phyloP scores from a whole-genome alignment of 371 early-diverging fungal genomes.

The Smittium culicis region DNA sequence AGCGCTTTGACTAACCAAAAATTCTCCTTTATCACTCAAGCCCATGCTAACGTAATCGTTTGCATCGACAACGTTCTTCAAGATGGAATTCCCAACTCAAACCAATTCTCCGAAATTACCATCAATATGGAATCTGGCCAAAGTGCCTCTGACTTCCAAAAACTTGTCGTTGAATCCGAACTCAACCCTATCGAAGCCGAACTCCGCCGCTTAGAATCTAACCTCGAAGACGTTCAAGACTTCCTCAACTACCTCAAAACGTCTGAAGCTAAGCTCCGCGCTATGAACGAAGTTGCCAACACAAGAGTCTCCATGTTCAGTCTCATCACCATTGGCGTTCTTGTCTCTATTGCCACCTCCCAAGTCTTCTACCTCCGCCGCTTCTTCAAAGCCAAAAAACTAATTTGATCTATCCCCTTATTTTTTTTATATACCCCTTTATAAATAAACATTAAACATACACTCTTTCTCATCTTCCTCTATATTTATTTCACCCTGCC shows the following conservation, averaged over 20 bases:
- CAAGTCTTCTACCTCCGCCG: slow-evolving; percentile 67
- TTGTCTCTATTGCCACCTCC: slow-evolving; percentile 57
- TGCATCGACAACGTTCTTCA: slow-evolving; percentile 75
- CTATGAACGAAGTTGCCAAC: slow-evolving; percentile 81
- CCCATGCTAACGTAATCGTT: slow-evolving; percentile 62
- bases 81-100: slow-evolving; percentile 35
- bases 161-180: slow-evolving; percentile 54
- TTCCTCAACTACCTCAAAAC: slow-evolving; percentile 66
- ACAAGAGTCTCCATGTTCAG: slow-evolving; percentile 66
- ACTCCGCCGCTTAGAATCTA: slow-evolving; percentile 57
- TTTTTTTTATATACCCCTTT: no score
- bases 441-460: no score
- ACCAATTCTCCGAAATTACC: slow-evolving; percentile 41
- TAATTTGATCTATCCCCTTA: slow-evolving; percentile 49
- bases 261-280: slow-evolving; percentile 64
- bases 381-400: slow-evolving; percentile 79
- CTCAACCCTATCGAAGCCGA: slow-evolving; percentile 80
- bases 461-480: no score
- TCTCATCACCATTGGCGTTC: slow-evolving; percentile 46
- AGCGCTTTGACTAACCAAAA: slow-evolving; percentile 38
- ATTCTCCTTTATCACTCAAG: slow-evolving; percentile 58
- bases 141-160: slow-evolving; percentile 60
- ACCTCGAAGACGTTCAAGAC: slow-evolving; percentile 56
- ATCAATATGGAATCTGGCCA: slow-evolving; percentile 72
- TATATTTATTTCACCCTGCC: no score